Evolutionary conservation across 495 filamentous ascomycete genomes (phyloP), one percentile per base, ranked within the genome.

Genomic region (Lophiotrema nucula): DNA sequence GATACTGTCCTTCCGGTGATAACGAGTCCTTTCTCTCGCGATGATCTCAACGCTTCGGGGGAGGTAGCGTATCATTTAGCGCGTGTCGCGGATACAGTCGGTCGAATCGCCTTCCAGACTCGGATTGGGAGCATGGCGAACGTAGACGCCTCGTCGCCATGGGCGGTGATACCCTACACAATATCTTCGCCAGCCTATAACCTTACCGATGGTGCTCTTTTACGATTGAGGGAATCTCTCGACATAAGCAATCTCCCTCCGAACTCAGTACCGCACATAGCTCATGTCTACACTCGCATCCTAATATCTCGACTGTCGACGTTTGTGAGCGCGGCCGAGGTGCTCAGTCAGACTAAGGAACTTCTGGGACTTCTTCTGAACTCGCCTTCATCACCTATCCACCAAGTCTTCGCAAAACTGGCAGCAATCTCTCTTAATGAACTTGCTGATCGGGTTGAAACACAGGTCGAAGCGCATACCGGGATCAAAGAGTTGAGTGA

Each of bases 401-500:
- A 66, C 28, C 63, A 61, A 24, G 51, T 66, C n/a, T 62, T 66
- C 22, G 63, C 57, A 4, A 53, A 26, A 38, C 48, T 66, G 4
- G 58, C 62, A 0, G 63, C 63, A 15, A 58, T 54, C 23, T 58
- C 53, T 12, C 42, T 66, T 5, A 51, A 28, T 6, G 63, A 66
- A 37, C 58, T 66, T 19, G 37, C 63, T 1, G 58, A 62, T 37
- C 63, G 58, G 18, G 31, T 57, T 10, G 58, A 66, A 48, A 62
- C 63, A 16, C 63, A 66, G 42, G 46, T 55, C 16, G 63, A 66
- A 23, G 52, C 63, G 3, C 52, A 53, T 23, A 54, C 52, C 16
- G 43, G 51, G n/a, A 66, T 66, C 31, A 56, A 52, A n/a, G 63
- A 66, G 28, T 62, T 66, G 63, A 27, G 47, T 35, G 63, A 66